These are phyloP conservation scores for Vitis hybrid DNA, from an alignment of 177 flowering plant genomes.

Conservation along the genomic window DNA sequence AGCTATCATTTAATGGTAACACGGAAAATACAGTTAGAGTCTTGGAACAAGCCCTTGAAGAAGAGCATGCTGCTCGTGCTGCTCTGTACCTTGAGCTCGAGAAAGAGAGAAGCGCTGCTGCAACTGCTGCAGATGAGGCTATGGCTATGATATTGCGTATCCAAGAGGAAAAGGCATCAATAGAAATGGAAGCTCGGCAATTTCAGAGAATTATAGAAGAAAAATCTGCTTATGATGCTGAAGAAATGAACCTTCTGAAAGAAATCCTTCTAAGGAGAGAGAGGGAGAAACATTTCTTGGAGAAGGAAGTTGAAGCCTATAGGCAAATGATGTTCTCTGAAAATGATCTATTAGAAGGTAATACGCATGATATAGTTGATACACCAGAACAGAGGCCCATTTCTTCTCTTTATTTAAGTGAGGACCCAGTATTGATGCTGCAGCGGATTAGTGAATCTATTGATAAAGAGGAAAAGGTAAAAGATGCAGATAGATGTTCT, in stretches of 20 bases:
- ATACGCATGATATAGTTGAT: conserved; percentile 17
- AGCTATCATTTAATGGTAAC: conserved; percentile 20
- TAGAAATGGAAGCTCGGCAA: conserved; percentile 89
- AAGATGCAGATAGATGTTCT: conserved; percentile 11
- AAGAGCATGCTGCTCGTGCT: conserved; percentile 58
- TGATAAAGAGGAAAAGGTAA: conserved; percentile 26
- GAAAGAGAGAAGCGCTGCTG: conserved; percentile 92
- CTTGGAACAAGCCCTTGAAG: conserved; percentile 65
- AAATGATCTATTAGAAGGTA: conserved; percentile 34
- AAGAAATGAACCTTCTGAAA: conserved; percentile 87
- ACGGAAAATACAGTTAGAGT: conserved; percentile 30
- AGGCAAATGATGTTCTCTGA: conserved; percentile 35
- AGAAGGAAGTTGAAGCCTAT: conserved; percentile 81
- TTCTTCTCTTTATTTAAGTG: conserved; percentile 30
- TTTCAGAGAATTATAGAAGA: conserved; percentile 84
- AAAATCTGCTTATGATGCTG: conserved; percentile 81
- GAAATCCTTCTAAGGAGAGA: conserved; percentile 84
- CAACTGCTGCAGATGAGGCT: conserved; percentile 91
- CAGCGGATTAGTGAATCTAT: conserved; percentile 44
- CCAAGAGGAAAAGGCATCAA: conserved; percentile 89
- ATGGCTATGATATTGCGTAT: conserved; percentile 94
- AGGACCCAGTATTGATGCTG: conserved; percentile 45
- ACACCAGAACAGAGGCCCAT: conserved; percentile 1
- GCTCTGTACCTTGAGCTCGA: conserved; percentile 74
- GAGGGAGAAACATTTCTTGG: conserved; percentile 75